Conservation (phyloP, 148 eudicot species). For the Drosera capensis region DNA sequence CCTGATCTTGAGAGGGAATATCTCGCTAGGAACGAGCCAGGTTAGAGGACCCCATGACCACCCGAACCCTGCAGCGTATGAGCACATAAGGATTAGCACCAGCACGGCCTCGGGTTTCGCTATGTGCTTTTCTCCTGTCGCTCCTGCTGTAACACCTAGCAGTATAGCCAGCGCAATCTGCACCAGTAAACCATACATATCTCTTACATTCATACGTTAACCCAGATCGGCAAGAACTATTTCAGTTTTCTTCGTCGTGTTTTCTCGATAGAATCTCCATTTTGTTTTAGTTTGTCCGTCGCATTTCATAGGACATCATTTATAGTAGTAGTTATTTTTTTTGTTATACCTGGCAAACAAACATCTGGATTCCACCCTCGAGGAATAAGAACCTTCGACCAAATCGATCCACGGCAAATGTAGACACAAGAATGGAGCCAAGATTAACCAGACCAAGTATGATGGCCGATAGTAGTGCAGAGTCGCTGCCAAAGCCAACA, state of each 20-base stretch:
- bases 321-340: background rate
- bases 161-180: conserved; percentile 29
- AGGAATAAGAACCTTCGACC: conserved; percentile 38
- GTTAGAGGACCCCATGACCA: conserved; percentile 62
- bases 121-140: conserved; percentile 27
- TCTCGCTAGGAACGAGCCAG: conserved; percentile 51
- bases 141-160: conserved; percentile 24
- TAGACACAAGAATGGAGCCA: conserved; percentile 21
- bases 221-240: background rate
- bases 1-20: conserved; percentile 38
- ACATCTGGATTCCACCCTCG: conserved; percentile 33
- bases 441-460: conserved; percentile 34
- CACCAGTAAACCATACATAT: background rate
- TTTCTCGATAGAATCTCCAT: no score
- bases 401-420: conserved; percentile 28
- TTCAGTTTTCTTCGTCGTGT: no score
- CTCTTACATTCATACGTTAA: background rate
- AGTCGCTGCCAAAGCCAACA: conserved; percentile 27
- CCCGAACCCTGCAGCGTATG: conserved; percentile 49
- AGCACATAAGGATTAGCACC: conserved; percentile 39
- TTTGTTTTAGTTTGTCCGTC: no score
- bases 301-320: no score
- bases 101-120: conserved; percentile 16
- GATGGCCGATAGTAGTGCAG: conserved; percentile 30
- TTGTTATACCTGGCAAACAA: conserved; percentile 20